These are phyloP conservation scores for Fusarium nisikadoi DNA, from an alignment of 2,329 filamentous ascomycete genomes.

Conservation along the genomic window DNA sequence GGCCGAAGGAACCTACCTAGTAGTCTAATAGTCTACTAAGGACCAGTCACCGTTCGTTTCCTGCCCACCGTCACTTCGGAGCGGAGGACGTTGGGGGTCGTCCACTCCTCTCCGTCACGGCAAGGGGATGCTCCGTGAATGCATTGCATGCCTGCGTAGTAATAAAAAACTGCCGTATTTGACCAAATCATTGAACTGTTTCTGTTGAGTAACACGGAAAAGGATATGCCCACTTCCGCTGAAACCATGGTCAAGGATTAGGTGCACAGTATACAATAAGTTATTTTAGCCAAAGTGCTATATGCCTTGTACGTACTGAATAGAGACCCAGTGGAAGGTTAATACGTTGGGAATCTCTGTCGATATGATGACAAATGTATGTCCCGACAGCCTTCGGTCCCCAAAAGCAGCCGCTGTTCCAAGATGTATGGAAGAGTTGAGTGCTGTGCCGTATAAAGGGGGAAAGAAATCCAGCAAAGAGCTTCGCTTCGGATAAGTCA, in stretches of 20 bases:
- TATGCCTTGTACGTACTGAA: background rate
- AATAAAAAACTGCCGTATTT: constrained; percentile 14
- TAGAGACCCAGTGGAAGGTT: background rate
- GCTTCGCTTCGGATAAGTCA: constrained; percentile 13
- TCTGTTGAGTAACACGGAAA: background rate
- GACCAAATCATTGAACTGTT: background rate
- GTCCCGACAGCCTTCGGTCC: background rate
- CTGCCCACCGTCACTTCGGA: background rate
- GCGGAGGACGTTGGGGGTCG: background rate
- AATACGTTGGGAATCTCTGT: background rate
- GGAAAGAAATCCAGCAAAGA: background rate
- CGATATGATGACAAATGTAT: background rate
- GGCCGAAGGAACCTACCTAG: background rate
- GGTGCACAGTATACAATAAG: too few relatives aligned
- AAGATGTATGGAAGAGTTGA: background rate
- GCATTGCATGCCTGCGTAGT: constrained; percentile 9
- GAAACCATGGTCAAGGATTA: background rate
- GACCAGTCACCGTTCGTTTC: constrained; percentile 7
- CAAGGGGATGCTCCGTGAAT: constrained; percentile 1
- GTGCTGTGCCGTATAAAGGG: background rate
- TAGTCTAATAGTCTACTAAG: background rate
- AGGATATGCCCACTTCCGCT: background rate
- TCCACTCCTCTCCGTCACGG: constrained; percentile 9
- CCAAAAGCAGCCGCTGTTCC: background rate
- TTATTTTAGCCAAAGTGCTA: background rate